Evolutionary conservation across 2,329 filamentous ascomycete species (phyloP), one percentile per base, ranked within the genome.

Genomic region (Arthroderma sp.): DNA sequence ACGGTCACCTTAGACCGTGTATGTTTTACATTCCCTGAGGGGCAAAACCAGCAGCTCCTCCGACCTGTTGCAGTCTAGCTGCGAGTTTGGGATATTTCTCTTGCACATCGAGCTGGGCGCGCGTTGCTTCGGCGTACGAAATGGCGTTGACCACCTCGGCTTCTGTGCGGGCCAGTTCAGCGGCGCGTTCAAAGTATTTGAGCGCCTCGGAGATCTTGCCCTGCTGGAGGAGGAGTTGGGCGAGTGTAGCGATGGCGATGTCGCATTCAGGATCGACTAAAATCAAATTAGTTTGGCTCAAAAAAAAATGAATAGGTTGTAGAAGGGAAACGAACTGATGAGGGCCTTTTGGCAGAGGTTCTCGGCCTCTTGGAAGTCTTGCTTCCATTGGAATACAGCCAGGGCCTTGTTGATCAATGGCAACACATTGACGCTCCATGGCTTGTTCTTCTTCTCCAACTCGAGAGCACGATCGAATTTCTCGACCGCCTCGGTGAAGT

Each of bases 381-480:
- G 83, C 74, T 94, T 96, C 83, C 88, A 95, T 64, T 98, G 91
- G 77, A 95, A 96, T 39, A 96, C 73, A 8, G 89, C 87, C 29
- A 98, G 76, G 4, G 91, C 88, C 73, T 98, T 98, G 78, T 98
- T 98, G 69, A 98, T 96, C 42, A 98, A 73, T 9, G 91, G 91
- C 51, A 98, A 71, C 29, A 98, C 91, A 58, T 98, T 98, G 82
- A 98, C 96, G 49, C 86, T 84, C 65, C 91, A 81, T 9, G 88
- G 88, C 71, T 93, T 93, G 52, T 80, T 81, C 66, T 85, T 80
- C 73, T 91, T 93, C 76, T 98, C 91, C 82, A 96, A 89, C 61
- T 96, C 88, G 53, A 96, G 88, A n/a, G 91, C 91, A 28, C 81
- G 91, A 64, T 98, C 91, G 59, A 98, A 98, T 69, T 95, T 94